Conservation (phyloP, 768 basidiomycete genomes). For the Tephrocybe rancida region DNA sequence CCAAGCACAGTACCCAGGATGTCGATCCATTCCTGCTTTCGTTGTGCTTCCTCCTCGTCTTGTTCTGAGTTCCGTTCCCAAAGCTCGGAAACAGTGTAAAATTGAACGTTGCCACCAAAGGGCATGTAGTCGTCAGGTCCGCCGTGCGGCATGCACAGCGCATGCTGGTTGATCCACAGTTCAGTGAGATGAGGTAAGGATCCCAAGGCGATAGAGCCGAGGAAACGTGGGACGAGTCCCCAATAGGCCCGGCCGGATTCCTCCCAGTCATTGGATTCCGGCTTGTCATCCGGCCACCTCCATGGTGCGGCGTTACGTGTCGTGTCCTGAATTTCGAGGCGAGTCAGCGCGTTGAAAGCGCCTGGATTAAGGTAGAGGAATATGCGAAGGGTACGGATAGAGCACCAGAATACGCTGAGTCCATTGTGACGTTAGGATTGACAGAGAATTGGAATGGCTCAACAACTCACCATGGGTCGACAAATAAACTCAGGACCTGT, state of each 20-base stretch:
- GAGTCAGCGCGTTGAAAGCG: constrained; percentile 10
- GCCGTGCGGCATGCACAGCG: constrained; percentile 11
- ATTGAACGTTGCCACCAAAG: background rate
- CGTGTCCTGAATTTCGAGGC: constrained; percentile 20
- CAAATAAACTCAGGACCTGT: constrained; percentile 14
- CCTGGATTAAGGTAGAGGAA: constrained; percentile 12
- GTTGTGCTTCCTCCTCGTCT: background rate
- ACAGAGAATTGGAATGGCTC: background rate
- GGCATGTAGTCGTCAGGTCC: background rate
- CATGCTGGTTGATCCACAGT: constrained; percentile 22
- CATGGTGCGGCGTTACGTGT: constrained; percentile 9
- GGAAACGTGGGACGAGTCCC: constrained; percentile 20
- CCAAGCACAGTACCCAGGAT: background rate
- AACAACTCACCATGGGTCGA: constrained; percentile 15
- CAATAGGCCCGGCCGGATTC: constrained; percentile 15
- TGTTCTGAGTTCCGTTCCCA: background rate
- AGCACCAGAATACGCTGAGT: constrained; percentile 2
- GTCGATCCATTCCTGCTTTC: background rate
- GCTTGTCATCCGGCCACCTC: constrained; percentile 13
- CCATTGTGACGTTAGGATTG: background rate
- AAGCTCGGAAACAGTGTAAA: constrained; percentile 14
- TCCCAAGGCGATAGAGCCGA: constrained; percentile 8
- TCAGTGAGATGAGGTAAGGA: constrained; percentile 12
- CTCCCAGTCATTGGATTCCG: background rate
- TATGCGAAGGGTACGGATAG: constrained; percentile 5